Percentiles rank a stretch among this genome's conserved stretches.
These are phyloP conservation scores for Thermochaetoides thermophila DNA, from an alignment of 495 filamentous ascomycete genomes.

Conservation along the genomic window DNA sequence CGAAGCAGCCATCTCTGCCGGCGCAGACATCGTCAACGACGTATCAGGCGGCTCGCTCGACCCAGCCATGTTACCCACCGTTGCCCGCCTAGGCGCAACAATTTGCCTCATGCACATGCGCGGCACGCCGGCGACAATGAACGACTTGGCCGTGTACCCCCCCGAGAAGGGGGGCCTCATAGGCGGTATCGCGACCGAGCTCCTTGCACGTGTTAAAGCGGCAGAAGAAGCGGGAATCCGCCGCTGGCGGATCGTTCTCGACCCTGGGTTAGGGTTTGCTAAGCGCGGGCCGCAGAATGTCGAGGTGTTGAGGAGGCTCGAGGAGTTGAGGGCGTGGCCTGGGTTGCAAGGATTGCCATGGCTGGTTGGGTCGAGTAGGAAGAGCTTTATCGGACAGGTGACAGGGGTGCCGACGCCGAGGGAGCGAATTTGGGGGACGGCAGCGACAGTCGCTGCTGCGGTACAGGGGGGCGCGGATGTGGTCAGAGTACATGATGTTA, in stretches of 20 bases:
- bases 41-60: constrained; percentile 74
- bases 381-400: constrained; percentile 72
- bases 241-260: constrained; percentile 87
- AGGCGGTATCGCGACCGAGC: constrained; percentile 50
- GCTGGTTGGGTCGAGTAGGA: constrained; percentile 80
- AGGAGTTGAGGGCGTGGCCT: constrained; percentile 43
- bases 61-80: constrained; percentile 64
- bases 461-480: constrained; percentile 89
- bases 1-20: constrained; percentile 60
- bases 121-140: constrained; percentile 78
- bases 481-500: constrained; percentile 85
- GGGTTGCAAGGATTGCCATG: constrained; percentile 66
- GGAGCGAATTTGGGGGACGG: constrained; percentile 71
- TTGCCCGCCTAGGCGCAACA: constrained; percentile 64
- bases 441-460: constrained; percentile 73
- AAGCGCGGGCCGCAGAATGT: constrained; percentile 72
- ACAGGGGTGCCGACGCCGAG: constrained; percentile 49
- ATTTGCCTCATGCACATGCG: constrained; percentile 94
- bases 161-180: constrained; percentile 44
- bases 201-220: constrained; percentile 51
- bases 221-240: constrained; percentile 74
- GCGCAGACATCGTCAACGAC: constrained; percentile 92
- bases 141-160: constrained; percentile 50
- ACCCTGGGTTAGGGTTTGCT: constrained; percentile 88
- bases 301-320: constrained; percentile 54